A percentile compares a stretch with the other conserved stretches of the same genome.
phyloP scores from a whole-genome alignment of 2,329 filamentous ascomycete species.

The Chaetomium strumarium region DNA sequence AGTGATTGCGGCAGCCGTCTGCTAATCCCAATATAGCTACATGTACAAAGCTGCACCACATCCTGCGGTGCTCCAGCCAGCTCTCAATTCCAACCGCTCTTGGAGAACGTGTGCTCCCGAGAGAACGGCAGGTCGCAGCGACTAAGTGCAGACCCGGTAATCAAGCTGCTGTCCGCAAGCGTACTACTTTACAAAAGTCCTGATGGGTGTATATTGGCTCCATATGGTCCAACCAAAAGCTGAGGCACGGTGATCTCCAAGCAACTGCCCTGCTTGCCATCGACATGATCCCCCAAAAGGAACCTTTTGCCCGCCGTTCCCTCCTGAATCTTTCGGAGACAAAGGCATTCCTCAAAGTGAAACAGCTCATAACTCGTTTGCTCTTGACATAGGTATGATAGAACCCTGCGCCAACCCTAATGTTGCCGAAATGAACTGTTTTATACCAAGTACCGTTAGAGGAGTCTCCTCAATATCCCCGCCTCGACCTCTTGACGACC shows the following conservation, averaged over 20 bases:
- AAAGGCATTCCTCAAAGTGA: not conserved
- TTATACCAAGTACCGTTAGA: not conserved
- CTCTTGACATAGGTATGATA: not conserved
- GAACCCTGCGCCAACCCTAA: not conserved
- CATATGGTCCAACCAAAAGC: slow-evolving; percentile 4
- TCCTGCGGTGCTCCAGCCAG: too few species aligned
- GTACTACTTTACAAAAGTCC: slow-evolving; percentile 6
- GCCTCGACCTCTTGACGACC: slow-evolving; percentile 7
- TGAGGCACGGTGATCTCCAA: slow-evolving; percentile 15
- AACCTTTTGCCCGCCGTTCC: not conserved
- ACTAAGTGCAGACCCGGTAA: not conserved
- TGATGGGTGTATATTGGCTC: not conserved
- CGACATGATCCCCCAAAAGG: slow-evolving; percentile 6
- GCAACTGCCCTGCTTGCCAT: slow-evolving; percentile 7
- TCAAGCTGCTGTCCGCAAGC: not conserved
- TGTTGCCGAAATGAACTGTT: not conserved
- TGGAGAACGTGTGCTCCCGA: too few species aligned
- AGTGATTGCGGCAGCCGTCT: too few species aligned
- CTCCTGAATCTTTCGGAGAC: not conserved
- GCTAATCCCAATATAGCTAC: too few species aligned
- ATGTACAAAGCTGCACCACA: too few species aligned
- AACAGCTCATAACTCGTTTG: not conserved
- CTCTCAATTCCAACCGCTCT: too few species aligned
- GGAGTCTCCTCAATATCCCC: slow-evolving; percentile 12
- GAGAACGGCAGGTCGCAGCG: not conserved